These are phyloP conservation scores for Exophiala phaeomuriformis DNA, from an alignment of 2,329 filamentous ascomycete genomes.

Conservation along the genomic window DNA sequence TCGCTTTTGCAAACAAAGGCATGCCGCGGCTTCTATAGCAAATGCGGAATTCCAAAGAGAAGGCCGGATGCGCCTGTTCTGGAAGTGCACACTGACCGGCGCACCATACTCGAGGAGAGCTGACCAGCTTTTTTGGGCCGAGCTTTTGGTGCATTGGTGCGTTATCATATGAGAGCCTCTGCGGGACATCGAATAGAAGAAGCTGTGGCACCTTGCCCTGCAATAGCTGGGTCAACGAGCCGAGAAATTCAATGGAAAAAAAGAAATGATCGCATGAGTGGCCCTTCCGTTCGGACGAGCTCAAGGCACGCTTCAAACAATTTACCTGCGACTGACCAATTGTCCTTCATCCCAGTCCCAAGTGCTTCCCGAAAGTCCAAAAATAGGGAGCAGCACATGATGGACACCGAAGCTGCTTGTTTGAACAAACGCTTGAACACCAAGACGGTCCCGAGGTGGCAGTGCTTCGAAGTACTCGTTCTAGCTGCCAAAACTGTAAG, in stretches of 20 bases:
- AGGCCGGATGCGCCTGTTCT: background rate
- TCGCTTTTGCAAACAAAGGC: constrained; percentile 20
- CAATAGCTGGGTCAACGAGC: background rate
- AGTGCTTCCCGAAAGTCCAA: background rate
- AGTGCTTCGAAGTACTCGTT: constrained; percentile 5
- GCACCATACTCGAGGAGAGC: background rate
- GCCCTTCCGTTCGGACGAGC: constrained; percentile 9
- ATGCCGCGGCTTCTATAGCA: constrained; percentile 6
- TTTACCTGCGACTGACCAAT: constrained; percentile 1
- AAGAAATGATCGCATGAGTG: background rate
- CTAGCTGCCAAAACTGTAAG: constrained; percentile 2
- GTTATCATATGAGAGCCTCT: constrained; percentile 2
- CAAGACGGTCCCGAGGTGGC: constrained; percentile 3
- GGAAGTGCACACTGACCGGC: constrained; percentile 1
- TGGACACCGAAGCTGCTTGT: background rate
- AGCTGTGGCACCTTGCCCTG: constrained; percentile 10
- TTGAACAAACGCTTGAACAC: constrained; percentile 4
- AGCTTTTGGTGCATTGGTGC: background rate
- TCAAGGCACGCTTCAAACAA: constrained; percentile 9
- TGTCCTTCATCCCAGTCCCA: background rate
- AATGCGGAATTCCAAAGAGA: constrained; percentile 3
- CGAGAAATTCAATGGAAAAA: background rate
- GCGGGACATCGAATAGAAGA: constrained; percentile 10
- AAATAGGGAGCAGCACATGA: too few species aligned
- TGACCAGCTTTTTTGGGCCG: background rate